These are phyloP conservation scores for Kokia cookei DNA, from an alignment of 441 rosid species.

Conservation along the genomic window DNA sequence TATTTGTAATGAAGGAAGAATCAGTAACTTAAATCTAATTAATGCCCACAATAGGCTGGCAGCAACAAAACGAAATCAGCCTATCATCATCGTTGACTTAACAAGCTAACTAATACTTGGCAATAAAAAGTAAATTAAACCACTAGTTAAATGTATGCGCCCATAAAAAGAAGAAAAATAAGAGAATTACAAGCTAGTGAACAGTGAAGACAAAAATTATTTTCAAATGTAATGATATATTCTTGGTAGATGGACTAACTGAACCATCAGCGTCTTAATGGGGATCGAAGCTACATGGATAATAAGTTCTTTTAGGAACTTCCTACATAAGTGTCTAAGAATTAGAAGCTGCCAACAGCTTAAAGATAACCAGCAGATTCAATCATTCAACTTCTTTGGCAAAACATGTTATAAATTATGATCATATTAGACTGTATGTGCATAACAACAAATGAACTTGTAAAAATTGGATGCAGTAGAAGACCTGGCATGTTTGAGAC, in stretches of 20 bases:
- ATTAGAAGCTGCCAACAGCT: not conserved
- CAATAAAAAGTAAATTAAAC: not conserved
- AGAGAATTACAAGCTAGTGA: not conserved
- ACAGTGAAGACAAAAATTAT: not conserved
- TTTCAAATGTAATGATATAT: not conserved
- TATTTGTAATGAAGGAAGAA: not conserved
- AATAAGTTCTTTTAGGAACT: not conserved
- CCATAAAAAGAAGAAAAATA: not conserved
- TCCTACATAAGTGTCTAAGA: not conserved
- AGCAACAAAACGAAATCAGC: not conserved
- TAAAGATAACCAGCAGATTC: not conserved
- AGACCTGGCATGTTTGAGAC: constrained; percentile 97
- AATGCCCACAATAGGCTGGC: not conserved
- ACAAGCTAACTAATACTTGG: not conserved
- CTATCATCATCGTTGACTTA: not conserved
- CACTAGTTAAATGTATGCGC: not conserved
- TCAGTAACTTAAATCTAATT: not conserved
- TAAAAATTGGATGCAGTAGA: not conserved
- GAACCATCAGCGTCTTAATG: not conserved
- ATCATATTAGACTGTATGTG: not conserved
- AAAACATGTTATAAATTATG: not conserved
- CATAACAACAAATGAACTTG: not conserved
- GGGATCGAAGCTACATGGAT: not conserved
- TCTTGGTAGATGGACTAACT: not conserved
- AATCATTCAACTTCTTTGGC: not conserved